Evolutionary conservation across 2,329 filamentous ascomycete species (phyloP).

Genomic region (Aureobasidium sp.): DNA sequence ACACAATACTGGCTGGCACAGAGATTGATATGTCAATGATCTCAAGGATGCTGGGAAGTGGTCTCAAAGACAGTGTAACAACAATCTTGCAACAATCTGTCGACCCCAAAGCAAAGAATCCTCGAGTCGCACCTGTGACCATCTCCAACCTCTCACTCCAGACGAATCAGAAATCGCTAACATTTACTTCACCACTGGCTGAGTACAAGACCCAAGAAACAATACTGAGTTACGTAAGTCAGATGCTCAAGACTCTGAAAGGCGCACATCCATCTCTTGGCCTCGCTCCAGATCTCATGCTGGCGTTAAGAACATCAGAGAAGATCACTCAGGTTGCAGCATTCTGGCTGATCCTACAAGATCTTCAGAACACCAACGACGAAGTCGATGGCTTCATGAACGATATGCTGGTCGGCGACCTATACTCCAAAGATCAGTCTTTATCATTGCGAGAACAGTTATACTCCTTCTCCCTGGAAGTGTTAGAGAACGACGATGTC

Average conservation of each 20-base stretch:
- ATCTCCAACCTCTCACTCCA: conserved; percentile 19
- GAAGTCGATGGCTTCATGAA: conserved; percentile 51
- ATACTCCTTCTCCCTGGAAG: conserved; percentile 59
- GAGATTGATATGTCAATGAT: conserved; percentile 60
- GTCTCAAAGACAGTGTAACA: conserved; percentile 67
- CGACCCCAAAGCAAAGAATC: neutral
- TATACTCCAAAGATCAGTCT: conserved; percentile 9
- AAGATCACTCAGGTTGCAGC: conserved; percentile 58
- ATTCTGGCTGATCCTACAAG: conserved; percentile 73
- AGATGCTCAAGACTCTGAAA: neutral
- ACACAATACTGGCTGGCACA: conserved; percentile 57
- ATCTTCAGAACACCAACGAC: conserved; percentile 55
- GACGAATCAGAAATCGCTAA: conserved; percentile 2
- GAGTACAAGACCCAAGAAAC: conserved; percentile 24
- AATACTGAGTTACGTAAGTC: conserved; percentile 21
- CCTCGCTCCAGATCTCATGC: conserved; percentile 55
- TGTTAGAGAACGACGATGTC: conserved; percentile 47
- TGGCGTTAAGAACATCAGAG: conserved; percentile 52
- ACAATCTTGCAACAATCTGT: conserved; percentile 35
- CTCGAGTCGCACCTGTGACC: conserved; percentile 20
- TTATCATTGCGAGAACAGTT: conserved; percentile 50
- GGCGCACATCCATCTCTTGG: neutral
- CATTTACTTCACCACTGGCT: conserved; percentile 24
- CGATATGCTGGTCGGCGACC: conserved; percentile 53
- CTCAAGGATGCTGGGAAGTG: conserved; percentile 58